Evolutionary conservation across 1,139 yeast species (phyloP), one percentile per base, ranked within the genome.

Genomic region (Pichia sp.): DNA sequence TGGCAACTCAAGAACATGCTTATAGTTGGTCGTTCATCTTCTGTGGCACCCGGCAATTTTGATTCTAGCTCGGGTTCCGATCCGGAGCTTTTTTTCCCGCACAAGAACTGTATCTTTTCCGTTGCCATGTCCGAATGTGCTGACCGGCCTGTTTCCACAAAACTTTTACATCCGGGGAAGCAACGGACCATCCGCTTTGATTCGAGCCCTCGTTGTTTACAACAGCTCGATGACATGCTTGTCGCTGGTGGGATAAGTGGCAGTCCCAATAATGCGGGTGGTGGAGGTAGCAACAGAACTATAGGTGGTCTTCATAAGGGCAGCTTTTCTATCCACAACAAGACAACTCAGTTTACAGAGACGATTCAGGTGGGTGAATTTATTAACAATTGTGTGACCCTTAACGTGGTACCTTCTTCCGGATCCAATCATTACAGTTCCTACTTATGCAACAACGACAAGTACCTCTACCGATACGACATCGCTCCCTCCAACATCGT

Each of bases 1-100:
- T 88, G 96, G 95, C 96, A 88, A 59, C 66, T 88, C 33, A 69
- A 95, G 37, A 94, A 88, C 55, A 69, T 88, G 53, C 66, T 86
- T 20, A 77, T 81, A 42, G 40, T 39, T n/a, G n/a, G n/a, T n/a
- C n/a, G n/a, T n/a, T n/a, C n/a, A n/a, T n/a, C n/a, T n/a, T n/a
- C n/a, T n/a, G n/a, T n/a, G n/a, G n/a, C n/a, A n/a, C n/a, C n/a
- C n/a, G n/a, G n/a, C n/a, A n/a, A n/a, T n/a, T n/a, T n/a, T n/a
- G n/a, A n/a, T n/a, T n/a, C n/a, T n/a, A n/a, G n/a, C n/a, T n/a
- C n/a, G n/a, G n/a, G n/a, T n/a, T 14, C 12, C 11, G 33, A 38
- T 22, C 34, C 43, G 7, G 18, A 30, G 1, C 26, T 77, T 12
- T 60, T 71, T 28, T 77, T 74, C 52, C 77, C 80, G 1, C 63